Evolutionary conservation across 805 yeast genomes (phyloP).

Genomic region (Ascoidea tarda): DNA sequence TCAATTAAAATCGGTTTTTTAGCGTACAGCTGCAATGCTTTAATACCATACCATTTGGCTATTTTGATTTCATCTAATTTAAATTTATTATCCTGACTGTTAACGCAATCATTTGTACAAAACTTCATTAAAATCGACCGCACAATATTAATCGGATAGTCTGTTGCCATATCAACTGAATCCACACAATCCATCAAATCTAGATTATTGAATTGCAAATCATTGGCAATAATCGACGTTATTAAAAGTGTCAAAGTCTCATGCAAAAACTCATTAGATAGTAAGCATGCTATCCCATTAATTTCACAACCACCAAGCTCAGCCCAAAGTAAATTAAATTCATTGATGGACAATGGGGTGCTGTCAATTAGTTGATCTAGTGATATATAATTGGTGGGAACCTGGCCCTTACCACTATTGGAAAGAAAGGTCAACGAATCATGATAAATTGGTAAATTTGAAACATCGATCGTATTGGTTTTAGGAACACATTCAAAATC

Average conservation of each 20-base stretch:
- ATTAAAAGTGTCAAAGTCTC: conserved; percentile 21
- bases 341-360: conserved; percentile 40
- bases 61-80: conserved; percentile 28
- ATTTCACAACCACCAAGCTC: conserved; percentile 39
- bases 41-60: conserved; percentile 51
- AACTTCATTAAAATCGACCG: conserved; percentile 10
- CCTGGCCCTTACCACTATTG: conserved; percentile 13
- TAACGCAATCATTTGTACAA: conserved; percentile 20
- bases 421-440: too few relatives aligned
- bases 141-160: conserved; percentile 13
- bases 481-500: conserved; percentile 24
- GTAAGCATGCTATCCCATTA: conserved; percentile 19
- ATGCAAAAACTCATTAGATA: conserved; percentile 20
- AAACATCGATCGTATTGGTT: conserved; percentile 19
- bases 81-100: conserved; percentile 20
- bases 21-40: conserved; percentile 27
- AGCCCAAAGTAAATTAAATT: conserved; percentile 41
- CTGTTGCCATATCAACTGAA: conserved; percentile 2
- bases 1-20: conserved; percentile 20
- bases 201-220: background rate
- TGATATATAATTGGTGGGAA: conserved; percentile 8
- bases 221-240: conserved; percentile 24
- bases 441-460: conserved; percentile 21
- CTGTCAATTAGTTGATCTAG: conserved; percentile 22
- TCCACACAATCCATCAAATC: too few relatives aligned